Evolutionary conservation across 192 early-diverging fungal genomes (phyloP), one percentile per base, ranked within the genome.

Genomic region (Mortierella hygrophila): DNA sequence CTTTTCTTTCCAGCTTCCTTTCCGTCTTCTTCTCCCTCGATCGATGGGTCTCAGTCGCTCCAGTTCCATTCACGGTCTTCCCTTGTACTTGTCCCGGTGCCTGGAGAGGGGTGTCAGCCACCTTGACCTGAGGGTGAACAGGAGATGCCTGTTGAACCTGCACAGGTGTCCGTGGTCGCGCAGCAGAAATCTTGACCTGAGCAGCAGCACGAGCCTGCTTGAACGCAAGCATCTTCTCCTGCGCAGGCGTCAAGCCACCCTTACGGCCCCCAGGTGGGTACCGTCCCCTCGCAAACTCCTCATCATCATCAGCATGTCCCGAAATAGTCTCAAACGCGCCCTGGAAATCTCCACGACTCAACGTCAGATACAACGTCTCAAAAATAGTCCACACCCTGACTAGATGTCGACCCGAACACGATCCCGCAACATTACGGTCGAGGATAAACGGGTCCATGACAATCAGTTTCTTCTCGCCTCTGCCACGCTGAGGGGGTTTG

Each of bases 391-490:
- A 86, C 9, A 86, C 84, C 16, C 71, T 70, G 2, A 15, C 21
- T 42, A 86, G 57, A 37, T 86, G 54, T 10, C 76, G 57, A 2
- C 75, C 65, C 2, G 21, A 55, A 68, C 84, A 86, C 23, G 79
- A 42, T 9, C 77, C 77, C 2, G 75, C 70, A 0, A 86, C 84
- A 26, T 86, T 86, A 16, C 84, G 75, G 41, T 86, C 84, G 6
- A 21, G 68, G 42, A 86, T 86, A 63, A 86, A 86, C 3, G 84
- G 84, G 57, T 86, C 84, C 78, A 81, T 86, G 18, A 86, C 79
- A n/a, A 86, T 26, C 71, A 86, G 68, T n/a, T 78, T 77, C 32
- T 77, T 76, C 35, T 81, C 84, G 9, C 84, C 84, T 41, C 68
- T 70, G 0, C 79, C 79, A 6, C 29, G 47, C 68, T 46, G 44